These are phyloP conservation scores for Globisporangium yorkense DNA, from an alignment of 352 stramenopile genomes.

Conservation along the genomic window DNA sequence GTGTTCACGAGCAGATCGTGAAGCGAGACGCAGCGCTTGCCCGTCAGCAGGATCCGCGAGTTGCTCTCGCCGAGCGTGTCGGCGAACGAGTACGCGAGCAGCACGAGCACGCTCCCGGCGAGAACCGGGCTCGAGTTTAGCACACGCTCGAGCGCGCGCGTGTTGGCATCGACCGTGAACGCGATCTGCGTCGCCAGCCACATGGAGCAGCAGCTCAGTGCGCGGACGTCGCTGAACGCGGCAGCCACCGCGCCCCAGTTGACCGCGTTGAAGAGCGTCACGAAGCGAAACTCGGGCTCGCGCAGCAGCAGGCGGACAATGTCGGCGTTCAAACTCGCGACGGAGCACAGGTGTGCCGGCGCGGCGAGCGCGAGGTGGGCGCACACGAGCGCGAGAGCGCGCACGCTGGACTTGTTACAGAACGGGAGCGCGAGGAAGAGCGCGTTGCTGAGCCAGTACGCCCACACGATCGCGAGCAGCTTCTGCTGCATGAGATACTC, in stretches of 20 bases:
- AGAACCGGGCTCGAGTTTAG: constrained; percentile 1
- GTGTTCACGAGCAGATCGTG: constrained; percentile 26
- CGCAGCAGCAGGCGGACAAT: constrained; percentile 8
- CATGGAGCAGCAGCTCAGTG: constrained; percentile 14
- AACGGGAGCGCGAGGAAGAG: constrained; percentile 12
- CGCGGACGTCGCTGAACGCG: constrained; percentile 16
- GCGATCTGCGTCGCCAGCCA: constrained; percentile 20
- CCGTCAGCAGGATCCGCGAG: constrained; percentile 7
- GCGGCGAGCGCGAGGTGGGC: constrained; percentile 10
- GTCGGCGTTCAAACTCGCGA: constrained; percentile 16
- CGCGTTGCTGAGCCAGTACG: constrained; percentile 11
- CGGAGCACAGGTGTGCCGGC: constrained; percentile 12
- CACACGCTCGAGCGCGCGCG: constrained; percentile 6
- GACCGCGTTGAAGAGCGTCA: constrained; percentile 18
- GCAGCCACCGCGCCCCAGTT: constrained; percentile 18
- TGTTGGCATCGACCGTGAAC: constrained; percentile 19
- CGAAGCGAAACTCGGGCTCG: constrained; percentile 21
- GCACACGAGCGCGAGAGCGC: not conserved
- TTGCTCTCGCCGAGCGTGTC: constrained; percentile 9
- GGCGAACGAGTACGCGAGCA: constrained; percentile 9
- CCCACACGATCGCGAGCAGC: constrained; percentile 1
- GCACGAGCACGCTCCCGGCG: not conserved
- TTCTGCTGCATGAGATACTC: constrained; percentile 3
- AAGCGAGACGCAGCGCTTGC: constrained; percentile 9
- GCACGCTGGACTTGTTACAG: not conserved